phyloP scores from a whole-genome alignment of 371 early-diverging fungal genomes.

The Mucor ambiguus region DNA sequence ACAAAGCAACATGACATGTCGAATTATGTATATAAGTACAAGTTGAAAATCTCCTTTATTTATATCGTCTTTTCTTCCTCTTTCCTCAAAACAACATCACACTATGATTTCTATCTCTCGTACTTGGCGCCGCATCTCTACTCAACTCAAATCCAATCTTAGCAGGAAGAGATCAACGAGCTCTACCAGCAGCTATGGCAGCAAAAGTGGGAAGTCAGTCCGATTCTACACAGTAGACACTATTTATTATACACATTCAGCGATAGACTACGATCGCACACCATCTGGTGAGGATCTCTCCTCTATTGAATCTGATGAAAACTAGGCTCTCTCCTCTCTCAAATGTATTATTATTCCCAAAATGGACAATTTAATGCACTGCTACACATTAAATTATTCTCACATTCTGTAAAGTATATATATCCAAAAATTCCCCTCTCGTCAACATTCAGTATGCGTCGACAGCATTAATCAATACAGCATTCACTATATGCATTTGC shows the following conservation, averaged over 20 bases:
- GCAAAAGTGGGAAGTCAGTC: conserved; percentile 28
- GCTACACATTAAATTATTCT: conserved; percentile 1
- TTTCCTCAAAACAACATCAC: neutral
- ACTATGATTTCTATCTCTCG: conserved; percentile 30
- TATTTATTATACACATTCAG: conserved; percentile 45
- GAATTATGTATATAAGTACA: neutral
- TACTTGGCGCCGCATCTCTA: conserved; percentile 33
- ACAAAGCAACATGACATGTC: conserved; percentile 2
- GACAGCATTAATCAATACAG: too few species aligned
- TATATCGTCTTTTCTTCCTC: neutral
- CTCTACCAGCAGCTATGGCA: neutral
- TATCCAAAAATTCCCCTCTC: too few species aligned
- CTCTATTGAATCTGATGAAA: conserved; percentile 7
- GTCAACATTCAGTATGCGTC: too few species aligned
- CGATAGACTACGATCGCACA: conserved; percentile 45
- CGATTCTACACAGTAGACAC: conserved; percentile 41
- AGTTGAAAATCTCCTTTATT: neutral
- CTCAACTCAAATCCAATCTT: conserved; percentile 19
- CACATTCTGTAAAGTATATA: neutral
- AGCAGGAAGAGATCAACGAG: conserved; percentile 9
- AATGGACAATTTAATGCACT: conserved; percentile 13
- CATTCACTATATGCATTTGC: too few species aligned
- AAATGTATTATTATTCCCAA: conserved; percentile 8
- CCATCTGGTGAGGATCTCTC: conserved; percentile 31
- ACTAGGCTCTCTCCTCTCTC: neutral